Percentiles rank a stretch among this genome's conserved stretches.
Conservation (phyloP, 345 rosid genomes). For the Corymbia maculata region DNA sequence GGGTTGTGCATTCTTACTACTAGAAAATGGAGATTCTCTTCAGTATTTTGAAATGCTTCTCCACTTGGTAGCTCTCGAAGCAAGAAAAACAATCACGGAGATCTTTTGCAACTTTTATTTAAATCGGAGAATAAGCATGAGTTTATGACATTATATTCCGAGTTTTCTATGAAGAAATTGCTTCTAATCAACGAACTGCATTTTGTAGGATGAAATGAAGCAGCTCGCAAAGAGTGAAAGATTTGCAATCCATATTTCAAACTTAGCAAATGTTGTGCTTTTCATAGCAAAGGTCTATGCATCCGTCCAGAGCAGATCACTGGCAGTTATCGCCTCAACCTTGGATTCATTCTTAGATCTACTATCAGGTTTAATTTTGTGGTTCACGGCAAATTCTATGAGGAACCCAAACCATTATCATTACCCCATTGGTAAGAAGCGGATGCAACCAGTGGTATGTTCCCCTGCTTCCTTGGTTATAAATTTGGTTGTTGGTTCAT, state of each 20-base stretch:
- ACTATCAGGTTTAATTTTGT: slow-evolving; percentile 69
- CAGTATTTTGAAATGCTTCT: not conserved
- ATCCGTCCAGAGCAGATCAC: slow-evolving; percentile 55
- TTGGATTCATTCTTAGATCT: slow-evolving; percentile 81
- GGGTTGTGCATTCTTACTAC: not conserved
- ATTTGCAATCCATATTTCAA: slow-evolving; percentile 52
- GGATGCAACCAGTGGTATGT: slow-evolving; percentile 87
- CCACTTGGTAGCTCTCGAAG: not conserved
- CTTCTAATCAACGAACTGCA: not conserved
- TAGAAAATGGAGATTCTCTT: not conserved
- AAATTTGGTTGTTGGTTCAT: not conserved
- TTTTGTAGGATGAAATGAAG: slow-evolving; percentile 53
- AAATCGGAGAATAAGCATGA: not conserved
- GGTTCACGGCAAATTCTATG: slow-evolving; percentile 85
- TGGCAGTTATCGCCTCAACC: slow-evolving; percentile 84
- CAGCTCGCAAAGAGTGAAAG: slow-evolving; percentile 58
- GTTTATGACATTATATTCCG: not conserved
- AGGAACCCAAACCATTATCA: slow-evolving; percentile 49
- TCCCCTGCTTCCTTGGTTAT: not conserved
- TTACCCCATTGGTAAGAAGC: slow-evolving; percentile 77
- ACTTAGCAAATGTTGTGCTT: slow-evolving; percentile 50
- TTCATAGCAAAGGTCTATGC: slow-evolving; percentile 73
- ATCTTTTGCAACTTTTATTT: not conserved
- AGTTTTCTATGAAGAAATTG: not conserved
- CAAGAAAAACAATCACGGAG: not conserved